phyloP scores from a whole-genome alignment of 768 basidiomycete genomes.

The Phaeolepiota aurea region DNA sequence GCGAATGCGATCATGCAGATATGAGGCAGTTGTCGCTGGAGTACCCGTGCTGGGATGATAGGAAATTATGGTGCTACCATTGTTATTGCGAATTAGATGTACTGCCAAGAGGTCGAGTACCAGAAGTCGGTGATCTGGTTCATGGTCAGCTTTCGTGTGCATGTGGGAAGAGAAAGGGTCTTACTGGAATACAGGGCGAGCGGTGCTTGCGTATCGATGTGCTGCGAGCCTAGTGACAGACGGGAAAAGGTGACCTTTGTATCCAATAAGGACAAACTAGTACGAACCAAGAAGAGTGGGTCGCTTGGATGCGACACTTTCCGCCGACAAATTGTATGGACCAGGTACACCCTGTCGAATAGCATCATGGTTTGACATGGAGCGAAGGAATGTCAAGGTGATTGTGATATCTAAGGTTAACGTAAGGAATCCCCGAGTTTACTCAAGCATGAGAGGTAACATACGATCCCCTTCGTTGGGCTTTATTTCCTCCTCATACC shows the following conservation, averaged over 20 bases:
- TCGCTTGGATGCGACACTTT: constrained; percentile 5
- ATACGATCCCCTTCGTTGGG: constrained; percentile 42
- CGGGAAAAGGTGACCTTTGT: constrained; percentile 5
- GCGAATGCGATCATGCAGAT: constrained; percentile 35
- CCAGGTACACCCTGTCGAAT: constrained; percentile 5
- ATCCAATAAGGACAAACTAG: too few species aligned
- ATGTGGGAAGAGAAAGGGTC: neutral
- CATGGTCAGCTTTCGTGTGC: neutral
- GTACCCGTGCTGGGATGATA: constrained; percentile 28
- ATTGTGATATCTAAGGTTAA: constrained; percentile 44
- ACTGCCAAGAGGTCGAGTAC: constrained; percentile 38
- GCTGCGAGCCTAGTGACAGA: constrained; percentile 13
- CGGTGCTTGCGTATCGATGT: constrained; percentile 22
- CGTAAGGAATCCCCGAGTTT: neutral
- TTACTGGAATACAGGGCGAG: constrained; percentile 15
- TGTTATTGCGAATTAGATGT: constrained; percentile 35
- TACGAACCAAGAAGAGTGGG: constrained; percentile 1
- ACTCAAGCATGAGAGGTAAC: constrained; percentile 9
- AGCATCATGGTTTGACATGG: constrained; percentile 19
- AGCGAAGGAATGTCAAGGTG: constrained; percentile 45
- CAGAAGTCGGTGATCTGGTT: constrained; percentile 21
- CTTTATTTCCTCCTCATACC: constrained; percentile 43
- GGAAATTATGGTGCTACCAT: constrained; percentile 41
- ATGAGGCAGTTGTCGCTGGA: constrained; percentile 28
- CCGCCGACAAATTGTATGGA: constrained; percentile 9